Evolutionary conservation across 2,329 filamentous ascomycete species (phyloP).

Genomic region (Trichoderma guizhouense): DNA sequence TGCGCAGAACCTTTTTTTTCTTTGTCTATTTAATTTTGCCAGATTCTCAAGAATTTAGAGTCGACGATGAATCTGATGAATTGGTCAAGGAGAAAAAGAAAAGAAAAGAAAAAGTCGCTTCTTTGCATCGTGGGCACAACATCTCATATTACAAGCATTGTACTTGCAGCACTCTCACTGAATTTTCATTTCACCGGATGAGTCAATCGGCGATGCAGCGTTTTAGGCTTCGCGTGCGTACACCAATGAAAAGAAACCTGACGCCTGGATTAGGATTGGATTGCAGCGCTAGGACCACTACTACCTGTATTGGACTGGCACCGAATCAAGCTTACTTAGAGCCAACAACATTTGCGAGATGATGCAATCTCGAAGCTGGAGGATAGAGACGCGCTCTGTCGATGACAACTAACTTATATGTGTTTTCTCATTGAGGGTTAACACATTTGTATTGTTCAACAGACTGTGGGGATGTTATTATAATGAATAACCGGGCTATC

Average conservation of each 20-base stretch:
- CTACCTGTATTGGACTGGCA: too few relatives aligned
- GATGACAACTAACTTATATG: too few relatives aligned
- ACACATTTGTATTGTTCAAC: too few relatives aligned
- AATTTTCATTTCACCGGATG: background rate
- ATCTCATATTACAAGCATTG: background rate
- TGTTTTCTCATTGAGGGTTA: too few relatives aligned
- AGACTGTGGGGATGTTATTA: too few relatives aligned
- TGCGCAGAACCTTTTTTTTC: background rate
- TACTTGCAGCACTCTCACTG: background rate
- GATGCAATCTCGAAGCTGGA: too few relatives aligned
- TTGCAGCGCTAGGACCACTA: background rate
- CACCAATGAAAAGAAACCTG: background rate
- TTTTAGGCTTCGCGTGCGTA: background rate
- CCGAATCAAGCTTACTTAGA: too few relatives aligned
- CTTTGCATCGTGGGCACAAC: background rate
- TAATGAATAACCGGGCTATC: too few relatives aligned
- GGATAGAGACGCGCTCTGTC: too few relatives aligned
- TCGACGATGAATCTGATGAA: background rate
- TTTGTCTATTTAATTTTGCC: background rate
- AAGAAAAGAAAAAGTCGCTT: background rate
- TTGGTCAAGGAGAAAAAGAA: too few relatives aligned
- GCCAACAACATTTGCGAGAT: too few relatives aligned
- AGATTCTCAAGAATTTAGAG: background rate
- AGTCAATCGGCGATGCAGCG: conserved; percentile 3
- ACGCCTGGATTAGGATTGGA: background rate